These are phyloP conservation scores for Alternaria viburni DNA, from an alignment of 2,329 filamentous ascomycete species.

Conservation along the genomic window DNA sequence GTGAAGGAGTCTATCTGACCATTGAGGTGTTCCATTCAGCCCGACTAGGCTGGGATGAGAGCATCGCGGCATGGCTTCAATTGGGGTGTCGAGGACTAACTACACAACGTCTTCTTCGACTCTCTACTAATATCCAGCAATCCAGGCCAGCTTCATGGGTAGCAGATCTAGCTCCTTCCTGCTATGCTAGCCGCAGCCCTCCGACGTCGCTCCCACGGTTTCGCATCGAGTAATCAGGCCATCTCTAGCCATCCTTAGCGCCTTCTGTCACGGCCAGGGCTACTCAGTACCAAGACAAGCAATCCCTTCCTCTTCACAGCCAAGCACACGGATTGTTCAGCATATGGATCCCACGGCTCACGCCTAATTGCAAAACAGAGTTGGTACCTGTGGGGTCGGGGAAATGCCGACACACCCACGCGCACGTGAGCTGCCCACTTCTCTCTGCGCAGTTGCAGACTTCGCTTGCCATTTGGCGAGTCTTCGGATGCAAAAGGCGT, in stretches of 20 bases:
- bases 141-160: not conserved
- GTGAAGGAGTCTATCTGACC: not conserved
- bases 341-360: constrained; percentile 17
- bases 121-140: not conserved
- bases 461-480: constrained; percentile 10
- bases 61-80: not conserved
- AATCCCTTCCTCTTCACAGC: not conserved
- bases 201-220: not conserved
- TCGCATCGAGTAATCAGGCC: not conserved
- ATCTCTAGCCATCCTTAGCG: not conserved
- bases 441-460: not conserved
- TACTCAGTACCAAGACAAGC: not conserved
- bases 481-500: constrained; percentile 20
- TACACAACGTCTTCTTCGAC: not conserved
- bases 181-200: not conserved
- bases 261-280: not conserved
- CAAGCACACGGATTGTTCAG: constrained; percentile 22
- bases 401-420: constrained; percentile 20
- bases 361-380: constrained; percentile 10
- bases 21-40: not conserved
- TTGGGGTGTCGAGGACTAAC: not conserved
- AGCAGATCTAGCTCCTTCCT: not conserved
- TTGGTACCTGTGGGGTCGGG: constrained; percentile 15
- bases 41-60: not conserved
- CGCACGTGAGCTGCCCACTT: constrained; percentile 18